Evolutionary conservation across 306 rosid genomes (phyloP).

Genomic region (Benincasa hispida): DNA sequence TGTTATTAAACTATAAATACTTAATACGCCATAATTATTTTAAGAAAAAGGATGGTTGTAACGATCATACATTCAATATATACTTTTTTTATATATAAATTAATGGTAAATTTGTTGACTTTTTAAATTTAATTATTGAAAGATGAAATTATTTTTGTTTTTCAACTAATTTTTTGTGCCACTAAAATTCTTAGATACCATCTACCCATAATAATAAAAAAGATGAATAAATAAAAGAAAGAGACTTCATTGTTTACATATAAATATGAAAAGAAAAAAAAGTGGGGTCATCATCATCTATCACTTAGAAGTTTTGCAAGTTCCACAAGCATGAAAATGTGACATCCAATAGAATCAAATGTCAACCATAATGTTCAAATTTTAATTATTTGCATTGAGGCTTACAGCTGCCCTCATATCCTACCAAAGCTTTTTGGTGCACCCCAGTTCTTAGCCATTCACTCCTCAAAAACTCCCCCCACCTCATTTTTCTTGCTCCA

Average conservation of each 20-base stretch:
- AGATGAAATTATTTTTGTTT: neutral
- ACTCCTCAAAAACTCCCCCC: neutral
- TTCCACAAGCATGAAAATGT: slow-evolving; percentile 1
- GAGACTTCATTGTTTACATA: neutral
- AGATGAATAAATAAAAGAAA: neutral
- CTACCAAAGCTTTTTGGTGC: neutral
- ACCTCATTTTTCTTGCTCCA: neutral
- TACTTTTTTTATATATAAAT: neutral
- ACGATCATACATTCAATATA: neutral
- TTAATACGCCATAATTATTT: neutral
- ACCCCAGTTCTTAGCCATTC: neutral
- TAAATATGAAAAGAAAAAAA: neutral
- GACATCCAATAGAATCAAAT: slow-evolving; percentile 13
- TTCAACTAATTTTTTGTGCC: neutral
- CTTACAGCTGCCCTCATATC: slow-evolving; percentile 1
- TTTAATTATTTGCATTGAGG: neutral
- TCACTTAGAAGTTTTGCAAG: slow-evolving; percentile 2
- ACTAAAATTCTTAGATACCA: neutral
- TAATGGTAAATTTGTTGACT: neutral
- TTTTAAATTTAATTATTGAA: neutral
- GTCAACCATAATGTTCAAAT: slow-evolving; percentile 12
- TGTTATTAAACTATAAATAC: neutral
- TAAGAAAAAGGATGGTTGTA: neutral
- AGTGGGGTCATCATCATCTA: neutral
- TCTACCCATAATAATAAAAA: neutral